Conservation (phyloP, 495 filamentous ascomycete genomes). For the Neurospora terricola region DNA sequence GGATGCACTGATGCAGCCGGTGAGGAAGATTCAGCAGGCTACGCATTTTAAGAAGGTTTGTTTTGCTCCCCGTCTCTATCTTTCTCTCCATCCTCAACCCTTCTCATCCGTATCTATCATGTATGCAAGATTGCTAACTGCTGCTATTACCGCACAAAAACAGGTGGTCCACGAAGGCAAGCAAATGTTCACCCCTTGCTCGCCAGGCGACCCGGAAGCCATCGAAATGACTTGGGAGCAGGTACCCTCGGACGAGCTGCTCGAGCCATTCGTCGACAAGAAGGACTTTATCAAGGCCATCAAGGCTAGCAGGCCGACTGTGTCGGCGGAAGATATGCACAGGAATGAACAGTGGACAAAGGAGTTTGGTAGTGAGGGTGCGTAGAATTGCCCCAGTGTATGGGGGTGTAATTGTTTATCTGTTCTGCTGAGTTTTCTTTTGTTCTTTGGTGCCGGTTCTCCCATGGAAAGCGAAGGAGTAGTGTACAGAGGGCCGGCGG, state of each 20-base stretch:
- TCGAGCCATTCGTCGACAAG: conserved; percentile 75
- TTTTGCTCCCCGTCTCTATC: background rate
- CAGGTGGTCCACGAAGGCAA: conserved; percentile 64
- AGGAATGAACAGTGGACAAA: conserved; percentile 88
- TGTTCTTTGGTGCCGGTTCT: background rate
- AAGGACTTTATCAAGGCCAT: conserved; percentile 96
- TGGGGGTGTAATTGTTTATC: background rate
- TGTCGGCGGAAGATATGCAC: conserved; percentile 72
- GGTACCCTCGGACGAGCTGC: conserved; percentile 67
- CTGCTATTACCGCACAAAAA: background rate
- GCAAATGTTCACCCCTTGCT: conserved; percentile 83
- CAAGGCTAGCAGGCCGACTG: conserved; percentile 76
- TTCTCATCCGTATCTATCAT: background rate
- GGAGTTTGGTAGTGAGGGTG: conserved; percentile 94
- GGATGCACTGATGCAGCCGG: conserved; percentile 95
- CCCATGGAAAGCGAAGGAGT: background rate
- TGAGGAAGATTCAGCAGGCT: conserved; percentile 93
- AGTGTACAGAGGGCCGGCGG: background rate
- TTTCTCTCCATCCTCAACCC: background rate
- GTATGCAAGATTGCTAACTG: background rate
- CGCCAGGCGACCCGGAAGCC: conserved; percentile 76
- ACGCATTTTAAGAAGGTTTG: conserved; percentile 93
- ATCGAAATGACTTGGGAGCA: conserved; percentile 90
- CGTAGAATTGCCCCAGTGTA: conserved; percentile 11
- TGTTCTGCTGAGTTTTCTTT: background rate